Percentiles rank a stretch among this genome's conserved stretches.
These are phyloP conservation scores for Aphanomyces invadans DNA, from an alignment of 352 stramenopile species.

Conservation along the genomic window DNA sequence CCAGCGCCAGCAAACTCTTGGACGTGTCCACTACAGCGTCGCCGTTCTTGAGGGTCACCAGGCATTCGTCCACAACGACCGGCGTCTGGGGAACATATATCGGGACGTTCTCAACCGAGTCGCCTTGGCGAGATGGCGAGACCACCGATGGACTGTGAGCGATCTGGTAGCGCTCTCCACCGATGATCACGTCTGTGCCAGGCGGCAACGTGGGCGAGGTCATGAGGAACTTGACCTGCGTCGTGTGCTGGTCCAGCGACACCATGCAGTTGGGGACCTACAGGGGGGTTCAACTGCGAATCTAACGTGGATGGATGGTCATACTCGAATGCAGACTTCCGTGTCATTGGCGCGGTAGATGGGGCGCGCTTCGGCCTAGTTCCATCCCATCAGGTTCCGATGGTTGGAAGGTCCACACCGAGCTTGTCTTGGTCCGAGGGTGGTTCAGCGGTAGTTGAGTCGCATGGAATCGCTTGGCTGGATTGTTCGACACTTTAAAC, in stretches of 20 bases:
- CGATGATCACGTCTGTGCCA: slow-evolving; percentile 5
- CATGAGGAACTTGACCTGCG: background rate
- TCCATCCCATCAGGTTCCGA: background rate
- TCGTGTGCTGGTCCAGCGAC: background rate
- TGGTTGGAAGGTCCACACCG: background rate
- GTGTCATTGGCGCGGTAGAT: slow-evolving; percentile 2
- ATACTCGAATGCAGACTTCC: slow-evolving; percentile 20
- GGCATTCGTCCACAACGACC: background rate
- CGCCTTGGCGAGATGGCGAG: background rate
- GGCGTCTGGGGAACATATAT: slow-evolving; percentile 18
- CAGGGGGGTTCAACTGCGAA: background rate
- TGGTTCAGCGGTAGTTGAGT: slow-evolving; percentile 18
- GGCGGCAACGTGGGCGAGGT: background rate
- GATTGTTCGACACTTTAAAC: slow-evolving; percentile 21
- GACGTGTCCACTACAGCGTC: slow-evolving; percentile 12
- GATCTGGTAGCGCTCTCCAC: slow-evolving; percentile 13
- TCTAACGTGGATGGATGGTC: background rate
- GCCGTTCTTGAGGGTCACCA: slow-evolving; percentile 10
- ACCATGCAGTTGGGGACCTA: slow-evolving; percentile 20
- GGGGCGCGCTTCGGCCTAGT: slow-evolving; percentile 6
- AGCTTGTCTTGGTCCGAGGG: background rate
- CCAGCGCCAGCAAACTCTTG: background rate
- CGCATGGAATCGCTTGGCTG: slow-evolving; percentile 14
- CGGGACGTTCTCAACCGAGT: background rate
- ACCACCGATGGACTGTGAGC: background rate